A percentile compares a stretch with the other conserved stretches of the same genome.
phyloP scores from a whole-genome alignment of 805 yeast genomes.

The Saccharomycopsis sp. region DNA sequence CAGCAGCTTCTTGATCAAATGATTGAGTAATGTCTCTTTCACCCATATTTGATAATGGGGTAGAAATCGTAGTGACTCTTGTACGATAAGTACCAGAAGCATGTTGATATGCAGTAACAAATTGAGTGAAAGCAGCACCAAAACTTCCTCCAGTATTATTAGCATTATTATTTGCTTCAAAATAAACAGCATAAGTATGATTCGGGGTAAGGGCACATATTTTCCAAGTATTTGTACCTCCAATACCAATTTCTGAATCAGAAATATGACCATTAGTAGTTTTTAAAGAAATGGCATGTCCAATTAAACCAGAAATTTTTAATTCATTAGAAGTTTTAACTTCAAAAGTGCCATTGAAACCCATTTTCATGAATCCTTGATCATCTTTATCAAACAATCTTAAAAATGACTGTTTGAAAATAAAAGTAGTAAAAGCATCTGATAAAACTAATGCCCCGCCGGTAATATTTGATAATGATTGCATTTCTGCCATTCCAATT shows the following conservation, averaged over 20 bases:
- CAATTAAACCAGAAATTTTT: constrained; percentile 87
- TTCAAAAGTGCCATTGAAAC: constrained; percentile 80
- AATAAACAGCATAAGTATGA: constrained; percentile 81
- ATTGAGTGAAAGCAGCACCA: constrained; percentile 33
- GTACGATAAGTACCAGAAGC: constrained; percentile 45
- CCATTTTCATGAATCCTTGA: constrained; percentile 79
- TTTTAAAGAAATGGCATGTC: constrained; percentile 74
- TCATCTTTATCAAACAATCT: constrained; percentile 81
- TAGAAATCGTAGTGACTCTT: constrained; percentile 45
- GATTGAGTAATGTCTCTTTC: constrained; percentile 32
- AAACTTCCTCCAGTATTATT: constrained; percentile 21
- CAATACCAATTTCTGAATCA: constrained; percentile 89
- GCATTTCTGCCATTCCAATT: constrained; percentile 92
- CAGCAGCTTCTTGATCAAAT: constrained; percentile 64
- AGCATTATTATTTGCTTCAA: constrained; percentile 51
- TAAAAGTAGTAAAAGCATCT: constrained; percentile 91
- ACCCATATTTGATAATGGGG: constrained; percentile 34
- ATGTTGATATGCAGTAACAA: constrained; percentile 52
- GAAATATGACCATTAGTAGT: constrained; percentile 62
- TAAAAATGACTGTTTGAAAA: constrained; percentile 84
- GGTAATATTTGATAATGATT: constrained; percentile 68
- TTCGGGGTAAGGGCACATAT: constrained; percentile 79
- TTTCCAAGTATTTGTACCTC: constrained; percentile 84
- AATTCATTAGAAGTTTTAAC: constrained; percentile 81
- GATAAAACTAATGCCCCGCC: constrained; percentile 85